phyloP scores from a whole-genome alignment of 345 rosid species.

The Abelmoschus esculentus region DNA sequence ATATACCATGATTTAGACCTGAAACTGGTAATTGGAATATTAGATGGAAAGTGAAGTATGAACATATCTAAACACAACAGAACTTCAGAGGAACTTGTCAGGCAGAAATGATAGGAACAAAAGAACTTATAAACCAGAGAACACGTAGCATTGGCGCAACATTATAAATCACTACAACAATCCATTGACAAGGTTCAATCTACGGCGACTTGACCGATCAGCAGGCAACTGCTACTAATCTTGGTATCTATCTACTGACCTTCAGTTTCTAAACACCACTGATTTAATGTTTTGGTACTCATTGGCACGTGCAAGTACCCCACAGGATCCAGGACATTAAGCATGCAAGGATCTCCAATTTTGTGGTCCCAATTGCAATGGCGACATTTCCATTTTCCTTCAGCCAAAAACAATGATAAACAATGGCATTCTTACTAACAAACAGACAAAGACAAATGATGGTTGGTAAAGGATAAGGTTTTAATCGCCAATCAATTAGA shows the following conservation, averaged over 20 bases:
- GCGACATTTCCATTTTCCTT: constrained; percentile 48
- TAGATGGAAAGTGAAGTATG: background rate
- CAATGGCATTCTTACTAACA: constrained; percentile 9
- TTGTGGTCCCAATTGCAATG: constrained; percentile 39
- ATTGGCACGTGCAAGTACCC: constrained; percentile 15
- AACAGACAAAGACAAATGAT: background rate
- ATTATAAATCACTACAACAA: background rate
- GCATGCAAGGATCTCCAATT: constrained; percentile 15
- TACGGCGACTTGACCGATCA: background rate
- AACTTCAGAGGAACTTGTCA: background rate
- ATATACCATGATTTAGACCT: background rate
- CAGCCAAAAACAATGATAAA: constrained; percentile 21
- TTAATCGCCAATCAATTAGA: too few species aligned
- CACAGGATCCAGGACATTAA: constrained; percentile 10
- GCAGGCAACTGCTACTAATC: background rate
- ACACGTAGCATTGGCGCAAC: too few species aligned
- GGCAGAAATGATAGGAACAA: too few species aligned
- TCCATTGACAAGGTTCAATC: background rate
- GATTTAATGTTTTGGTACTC: constrained; percentile 13
- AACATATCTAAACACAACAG: background rate
- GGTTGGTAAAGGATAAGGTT: too few species aligned
- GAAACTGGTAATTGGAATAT: background rate
- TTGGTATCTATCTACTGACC: constrained; percentile 2
- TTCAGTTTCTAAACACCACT: constrained; percentile 3
- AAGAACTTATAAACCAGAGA: too few species aligned